These are phyloP conservation scores for Emmonsiellopsis sp. DNA, from an alignment of 2,329 filamentous ascomycete genomes.

Conservation along the genomic window DNA sequence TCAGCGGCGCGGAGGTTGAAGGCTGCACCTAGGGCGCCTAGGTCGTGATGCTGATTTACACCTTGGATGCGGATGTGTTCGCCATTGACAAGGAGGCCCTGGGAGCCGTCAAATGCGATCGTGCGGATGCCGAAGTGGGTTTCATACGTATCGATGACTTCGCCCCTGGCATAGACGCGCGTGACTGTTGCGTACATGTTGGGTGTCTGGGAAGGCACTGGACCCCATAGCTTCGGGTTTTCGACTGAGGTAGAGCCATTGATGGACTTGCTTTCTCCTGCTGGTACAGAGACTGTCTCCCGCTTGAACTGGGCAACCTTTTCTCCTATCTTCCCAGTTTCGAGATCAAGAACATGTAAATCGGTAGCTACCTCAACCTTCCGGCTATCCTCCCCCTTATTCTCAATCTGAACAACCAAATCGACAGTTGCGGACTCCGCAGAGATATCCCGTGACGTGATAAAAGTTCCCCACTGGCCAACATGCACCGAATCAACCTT, in stretches of 20 bases:
- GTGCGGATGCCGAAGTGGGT: slow-evolving; percentile 43
- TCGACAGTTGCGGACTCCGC: slow-evolving; percentile 36
- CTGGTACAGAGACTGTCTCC: slow-evolving; percentile 24
- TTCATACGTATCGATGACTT: slow-evolving; percentile 36
- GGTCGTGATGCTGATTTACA: slow-evolving; percentile 43
- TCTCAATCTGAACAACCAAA: slow-evolving; percentile 39
- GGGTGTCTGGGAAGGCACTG: slow-evolving; percentile 30
- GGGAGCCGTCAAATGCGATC: slow-evolving; percentile 29
- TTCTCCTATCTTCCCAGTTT: slow-evolving; percentile 17
- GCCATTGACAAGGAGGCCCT: slow-evolving; percentile 41
- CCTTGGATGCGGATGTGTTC: slow-evolving; percentile 37
- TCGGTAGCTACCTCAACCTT: slow-evolving; percentile 33
- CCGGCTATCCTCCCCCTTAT: slow-evolving; percentile 24
- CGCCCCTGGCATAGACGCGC: slow-evolving; percentile 19
- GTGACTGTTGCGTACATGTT: slow-evolving; percentile 39
- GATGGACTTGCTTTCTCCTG: slow-evolving; percentile 22
- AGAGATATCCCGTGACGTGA: slow-evolving; percentile 38
- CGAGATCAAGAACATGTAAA: slow-evolving; percentile 29
- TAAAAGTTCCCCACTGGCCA: slow-evolving; percentile 41
- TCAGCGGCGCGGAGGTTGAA: slow-evolving; percentile 42
- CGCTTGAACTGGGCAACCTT: slow-evolving; percentile 19
- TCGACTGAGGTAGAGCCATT: slow-evolving; percentile 36
- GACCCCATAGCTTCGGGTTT: slow-evolving; percentile 33
- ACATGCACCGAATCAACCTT: slow-evolving; percentile 40
- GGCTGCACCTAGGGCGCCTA: slow-evolving; percentile 41